Evolutionary conservation across 768 basidiomycete species (phyloP).

Genomic region (Agrocybe praecox): DNA sequence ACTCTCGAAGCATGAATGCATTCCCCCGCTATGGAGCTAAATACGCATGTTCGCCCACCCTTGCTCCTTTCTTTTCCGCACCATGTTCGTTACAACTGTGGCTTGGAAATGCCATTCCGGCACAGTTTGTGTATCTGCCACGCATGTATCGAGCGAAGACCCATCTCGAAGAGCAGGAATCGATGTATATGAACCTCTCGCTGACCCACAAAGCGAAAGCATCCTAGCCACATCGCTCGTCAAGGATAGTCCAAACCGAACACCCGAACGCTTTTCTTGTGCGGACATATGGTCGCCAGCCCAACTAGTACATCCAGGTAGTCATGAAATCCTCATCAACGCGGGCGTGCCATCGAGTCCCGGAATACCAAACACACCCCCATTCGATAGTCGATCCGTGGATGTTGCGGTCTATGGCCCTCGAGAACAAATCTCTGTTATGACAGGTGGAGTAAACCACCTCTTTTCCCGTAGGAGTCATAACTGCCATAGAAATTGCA

Average conservation of each 20-base stretch:
- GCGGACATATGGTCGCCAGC: constrained; percentile 29
- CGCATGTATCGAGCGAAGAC: constrained; percentile 6
- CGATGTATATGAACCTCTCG: constrained; percentile 1
- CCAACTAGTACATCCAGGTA: constrained; percentile 20
- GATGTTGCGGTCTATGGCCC: constrained; percentile 27
- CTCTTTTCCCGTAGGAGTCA: constrained; percentile 38
- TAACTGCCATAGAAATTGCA: constrained; percentile 34
- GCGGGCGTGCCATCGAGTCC: constrained; percentile 6
- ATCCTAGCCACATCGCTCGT: constrained; percentile 32
- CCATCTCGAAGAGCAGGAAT: constrained; percentile 7
- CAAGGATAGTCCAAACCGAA: constrained; percentile 17
- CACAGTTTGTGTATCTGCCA: constrained; percentile 10
- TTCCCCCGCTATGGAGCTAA: constrained; percentile 41
- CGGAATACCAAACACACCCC: constrained; percentile 7
- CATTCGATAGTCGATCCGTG: constrained; percentile 12
- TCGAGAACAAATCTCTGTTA: constrained; percentile 66
- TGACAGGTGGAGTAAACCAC: constrained; percentile 17
- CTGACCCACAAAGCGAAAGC: constrained; percentile 13
- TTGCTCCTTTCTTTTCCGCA: constrained; percentile 35
- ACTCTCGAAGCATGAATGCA: constrained; percentile 42
- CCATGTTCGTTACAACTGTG: constrained; percentile 34
- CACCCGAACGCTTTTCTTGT: constrained; percentile 31
- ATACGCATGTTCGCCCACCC: constrained; percentile 32
- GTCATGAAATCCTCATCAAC: constrained; percentile 22
- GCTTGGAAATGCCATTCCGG: constrained; percentile 23